phyloP scores from a whole-genome alignment of 306 rosid genomes.

The Begonia fuchsioides region DNA sequence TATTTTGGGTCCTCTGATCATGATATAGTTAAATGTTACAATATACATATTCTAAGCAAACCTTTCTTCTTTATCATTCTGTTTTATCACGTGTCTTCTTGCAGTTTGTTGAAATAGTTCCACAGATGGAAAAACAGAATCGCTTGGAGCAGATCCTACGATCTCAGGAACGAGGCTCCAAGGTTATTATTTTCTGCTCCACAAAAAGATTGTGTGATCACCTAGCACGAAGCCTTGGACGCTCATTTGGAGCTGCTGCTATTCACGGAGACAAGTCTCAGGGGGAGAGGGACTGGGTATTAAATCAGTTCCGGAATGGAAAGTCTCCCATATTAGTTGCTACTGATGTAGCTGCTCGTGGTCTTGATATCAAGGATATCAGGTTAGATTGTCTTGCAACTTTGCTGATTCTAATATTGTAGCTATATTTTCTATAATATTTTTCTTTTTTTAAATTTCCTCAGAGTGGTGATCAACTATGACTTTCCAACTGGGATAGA shows the following conservation, averaged over 20 bases:
- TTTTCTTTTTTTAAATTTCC: background rate
- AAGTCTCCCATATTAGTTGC: conserved; percentile 91
- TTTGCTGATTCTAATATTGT: too few relatives aligned
- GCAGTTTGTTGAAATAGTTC: conserved; percentile 95
- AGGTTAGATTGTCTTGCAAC: conserved; percentile 29
- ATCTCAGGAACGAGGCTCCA: conserved; percentile 85
- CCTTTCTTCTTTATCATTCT: background rate
- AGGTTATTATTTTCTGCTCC: conserved; percentile 83
- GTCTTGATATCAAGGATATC: conserved; percentile 97
- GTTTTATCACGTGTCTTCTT: conserved; percentile 1
- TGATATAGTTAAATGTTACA: too few relatives aligned
- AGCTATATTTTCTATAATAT: background rate
- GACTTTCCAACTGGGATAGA: conserved; percentile 94
- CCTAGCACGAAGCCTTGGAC: conserved; percentile 79
- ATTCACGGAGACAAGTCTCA: conserved; percentile 99
- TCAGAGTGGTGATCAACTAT: conserved; percentile 89
- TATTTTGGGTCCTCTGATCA: too few relatives aligned
- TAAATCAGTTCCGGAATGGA: conserved; percentile 85
- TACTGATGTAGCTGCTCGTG: conserved; percentile 98
- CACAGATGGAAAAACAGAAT: conserved; percentile 94
- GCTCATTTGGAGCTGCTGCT: conserved; percentile 86
- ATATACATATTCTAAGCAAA: too few relatives aligned
- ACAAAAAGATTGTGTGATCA: conserved; percentile 95
- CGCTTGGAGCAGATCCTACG: conserved; percentile 97
- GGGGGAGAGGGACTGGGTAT: conserved; percentile 87